phyloP scores from a whole-genome alignment of 805 yeast genomes.

The Cyberlindnera mrakii region DNA sequence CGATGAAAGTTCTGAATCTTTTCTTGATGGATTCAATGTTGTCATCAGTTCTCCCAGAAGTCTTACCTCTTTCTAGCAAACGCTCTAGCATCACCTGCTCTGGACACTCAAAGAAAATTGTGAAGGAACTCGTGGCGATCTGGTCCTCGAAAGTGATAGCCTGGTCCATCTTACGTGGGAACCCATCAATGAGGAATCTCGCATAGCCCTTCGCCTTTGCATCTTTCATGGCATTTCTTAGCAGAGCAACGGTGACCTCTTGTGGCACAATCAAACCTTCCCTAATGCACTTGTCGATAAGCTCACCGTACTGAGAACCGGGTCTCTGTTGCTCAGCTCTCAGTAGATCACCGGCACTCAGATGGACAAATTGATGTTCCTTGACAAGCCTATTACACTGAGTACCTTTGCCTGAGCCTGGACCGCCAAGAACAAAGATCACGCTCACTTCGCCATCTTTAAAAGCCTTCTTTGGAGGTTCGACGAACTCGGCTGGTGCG shows the following conservation, averaged over 20 bases:
- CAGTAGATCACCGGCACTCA: constrained; percentile 93
- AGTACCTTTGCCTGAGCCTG: constrained; percentile 97
- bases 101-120: constrained; percentile 76
- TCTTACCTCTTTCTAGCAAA: constrained; percentile 85
- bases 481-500: constrained; percentile 40
- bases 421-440: constrained; percentile 91
- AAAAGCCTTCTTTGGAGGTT: constrained; percentile 40
- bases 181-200: constrained; percentile 84
- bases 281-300: constrained; percentile 76
- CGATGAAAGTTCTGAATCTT: constrained; percentile 79
- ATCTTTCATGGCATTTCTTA: constrained; percentile 71
- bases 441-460: constrained; percentile 65
- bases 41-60: constrained; percentile 92
- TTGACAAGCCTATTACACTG: constrained; percentile 84
- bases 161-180: constrained; percentile 98
- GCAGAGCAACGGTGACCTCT: constrained; percentile 75
- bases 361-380: constrained; percentile 77
- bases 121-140: constrained; percentile 63
- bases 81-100: constrained; percentile 79
- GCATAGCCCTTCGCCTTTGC: constrained; percentile 41
- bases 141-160: constrained; percentile 86
- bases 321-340: constrained; percentile 85
- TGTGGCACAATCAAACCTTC: constrained; percentile 95
- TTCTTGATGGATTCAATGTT: constrained; percentile 86
- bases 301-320: constrained; percentile 78